Conservation (phyloP, 176 grass and related monocot genomes). For the Ensete glaucum region DNA sequence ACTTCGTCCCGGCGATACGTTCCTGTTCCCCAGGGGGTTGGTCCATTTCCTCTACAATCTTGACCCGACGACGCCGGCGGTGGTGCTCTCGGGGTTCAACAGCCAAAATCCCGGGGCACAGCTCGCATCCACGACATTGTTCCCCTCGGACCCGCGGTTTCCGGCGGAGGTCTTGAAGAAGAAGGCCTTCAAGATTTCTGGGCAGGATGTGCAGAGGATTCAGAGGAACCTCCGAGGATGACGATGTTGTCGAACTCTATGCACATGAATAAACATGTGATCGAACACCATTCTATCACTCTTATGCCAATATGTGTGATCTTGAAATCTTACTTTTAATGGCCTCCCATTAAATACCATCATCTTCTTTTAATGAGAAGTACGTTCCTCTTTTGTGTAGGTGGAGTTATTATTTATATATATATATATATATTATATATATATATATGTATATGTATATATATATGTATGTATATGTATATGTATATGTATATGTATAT, state of each 20-base stretch:
- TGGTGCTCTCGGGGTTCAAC: slow-evolving; percentile 43
- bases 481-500: no score
- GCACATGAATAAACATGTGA: no score
- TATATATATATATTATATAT: no score
- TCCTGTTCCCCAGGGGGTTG: slow-evolving; percentile 48
- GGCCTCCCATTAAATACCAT: no score
- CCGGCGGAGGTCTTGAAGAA: slow-evolving; percentile 44
- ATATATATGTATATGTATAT: no score
- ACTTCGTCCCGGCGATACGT: slow-evolving; percentile 51
- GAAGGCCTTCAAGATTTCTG: slow-evolving; percentile 42
- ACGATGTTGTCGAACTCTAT: neutral
- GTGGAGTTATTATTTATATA: no score
- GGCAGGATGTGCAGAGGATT: slow-evolving; percentile 42
- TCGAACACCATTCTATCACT: no score
- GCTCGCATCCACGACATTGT: slow-evolving; percentile 35
- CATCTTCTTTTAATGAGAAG: no score
- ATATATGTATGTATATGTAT: no score
- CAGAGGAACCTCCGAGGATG: slow-evolving; percentile 37
- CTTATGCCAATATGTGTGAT: no score
- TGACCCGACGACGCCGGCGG: slow-evolving; percentile 25
- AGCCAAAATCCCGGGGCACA: slow-evolving; percentile 62
- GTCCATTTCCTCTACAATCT: slow-evolving; percentile 48
- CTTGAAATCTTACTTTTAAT: no score
- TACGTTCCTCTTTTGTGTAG: no score
- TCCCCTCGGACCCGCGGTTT: slow-evolving; percentile 37